These are phyloP conservation scores for Pseudogymnoascus sp. DNA, from an alignment of 2,329 filamentous ascomycete species.

Conservation along the genomic window DNA sequence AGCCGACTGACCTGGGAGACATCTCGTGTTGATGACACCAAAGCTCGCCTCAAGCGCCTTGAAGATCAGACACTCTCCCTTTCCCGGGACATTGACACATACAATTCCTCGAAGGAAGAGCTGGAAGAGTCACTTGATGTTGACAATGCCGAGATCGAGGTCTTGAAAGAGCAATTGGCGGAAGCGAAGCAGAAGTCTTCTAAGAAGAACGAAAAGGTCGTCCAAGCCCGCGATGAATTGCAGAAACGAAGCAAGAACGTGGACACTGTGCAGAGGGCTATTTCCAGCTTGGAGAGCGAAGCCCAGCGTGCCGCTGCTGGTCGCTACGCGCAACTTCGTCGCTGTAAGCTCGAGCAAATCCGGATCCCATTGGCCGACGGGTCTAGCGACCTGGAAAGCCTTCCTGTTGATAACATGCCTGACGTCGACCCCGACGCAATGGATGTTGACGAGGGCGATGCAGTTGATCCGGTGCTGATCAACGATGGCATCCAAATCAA, in stretches of 20 bases:
- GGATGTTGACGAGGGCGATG: conserved; percentile 75
- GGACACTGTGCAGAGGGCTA: conserved; percentile 63
- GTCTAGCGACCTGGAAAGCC: conserved; percentile 63
- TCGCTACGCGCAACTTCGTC: conserved; percentile 75
- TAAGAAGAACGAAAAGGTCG: conserved; percentile 65
- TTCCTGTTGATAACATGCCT: conserved; percentile 76
- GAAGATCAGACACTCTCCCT: conserved; percentile 59
- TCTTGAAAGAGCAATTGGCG: conserved; percentile 63
- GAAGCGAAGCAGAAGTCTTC: conserved; percentile 59
- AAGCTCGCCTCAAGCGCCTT: conserved; percentile 59
- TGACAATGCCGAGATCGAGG: conserved; percentile 68
- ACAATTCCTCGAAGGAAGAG: conserved; percentile 62
- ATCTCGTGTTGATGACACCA: conserved; percentile 46
- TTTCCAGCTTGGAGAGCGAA: conserved; percentile 72
- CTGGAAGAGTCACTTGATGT: conserved; percentile 67
- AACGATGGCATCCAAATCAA: conserved; percentile 89
- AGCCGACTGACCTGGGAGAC: conserved; percentile 51
- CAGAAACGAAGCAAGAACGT: conserved; percentile 80
- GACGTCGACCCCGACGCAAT: conserved; percentile 78
- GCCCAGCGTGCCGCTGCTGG: conserved; percentile 77
- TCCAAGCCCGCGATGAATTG: conserved; percentile 69
- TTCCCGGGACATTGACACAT: conserved; percentile 58
- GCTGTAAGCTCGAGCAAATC: conserved; percentile 91
- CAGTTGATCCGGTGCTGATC: conserved; percentile 60
- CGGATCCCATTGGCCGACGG: conserved; percentile 68